Base-by-base conservation (phyloP, 768 basidiomycete genomes). In the Boletus sp. region DNA sequence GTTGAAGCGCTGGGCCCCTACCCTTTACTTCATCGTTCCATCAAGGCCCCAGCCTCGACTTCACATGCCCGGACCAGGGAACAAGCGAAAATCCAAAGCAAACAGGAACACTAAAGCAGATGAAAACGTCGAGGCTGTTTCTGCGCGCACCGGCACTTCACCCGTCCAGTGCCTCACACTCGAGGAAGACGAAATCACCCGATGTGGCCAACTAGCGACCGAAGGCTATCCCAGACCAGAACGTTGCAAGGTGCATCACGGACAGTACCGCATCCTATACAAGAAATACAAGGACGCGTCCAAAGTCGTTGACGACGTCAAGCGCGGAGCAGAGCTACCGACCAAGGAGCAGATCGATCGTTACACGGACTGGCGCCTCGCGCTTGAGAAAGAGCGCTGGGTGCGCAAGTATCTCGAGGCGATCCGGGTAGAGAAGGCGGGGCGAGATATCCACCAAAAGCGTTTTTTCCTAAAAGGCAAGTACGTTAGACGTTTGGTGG, bases 381-480 rank as follows among this genome's bases (percentile, higher is more conserved):
- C 62, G 17, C 51, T 64, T 9, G 55, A 69, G 28, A 67, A 71
- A 33, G 59, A 56, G 2, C 61, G 60, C 7, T 59, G 63, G 60
- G 58, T 70, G 42, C 62, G 60, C 33, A 45, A 56, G 35, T 76
- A 75, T 50, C 55, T 74, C 10, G 67, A 72, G 44, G 72, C 71
- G 9, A 69, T 75, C 18, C 63, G 73, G 2, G 63, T 66, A 0
- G 75, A 76, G 48, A 65, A 63, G 46, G 55, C 59, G 0, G 75
- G 75, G 0, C 57, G 72, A 30, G 59, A 67, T 1, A 64, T 75
- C 28, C 75, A 75, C 36, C 58, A 62, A 7, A 59, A 45, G n/a
- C 64, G 72, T 3, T 75, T 74, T 57, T 72, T 73, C 39, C 45
- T 73, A 7, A 71, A 73, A 61, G 62, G 73, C 65, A 35, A 12